Conservation (phyloP, 1,139 yeast species). For the Pneumocystis sp. region DNA sequence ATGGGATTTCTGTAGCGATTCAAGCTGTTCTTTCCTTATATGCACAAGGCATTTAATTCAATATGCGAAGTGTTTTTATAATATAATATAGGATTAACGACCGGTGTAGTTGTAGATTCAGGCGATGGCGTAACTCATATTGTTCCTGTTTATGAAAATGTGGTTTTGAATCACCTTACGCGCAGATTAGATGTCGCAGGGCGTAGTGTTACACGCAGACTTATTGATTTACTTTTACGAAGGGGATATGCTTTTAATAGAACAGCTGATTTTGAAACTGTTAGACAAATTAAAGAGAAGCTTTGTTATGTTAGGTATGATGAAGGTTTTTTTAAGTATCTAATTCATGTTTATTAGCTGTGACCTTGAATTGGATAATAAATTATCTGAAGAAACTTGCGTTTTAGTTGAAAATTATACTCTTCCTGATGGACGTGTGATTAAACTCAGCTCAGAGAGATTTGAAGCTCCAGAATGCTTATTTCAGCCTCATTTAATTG, state of each 20-base stretch:
- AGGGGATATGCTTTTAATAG: constrained; percentile 97
- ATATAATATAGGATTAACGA: constrained; percentile 35
- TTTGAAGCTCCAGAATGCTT: constrained; percentile 97
- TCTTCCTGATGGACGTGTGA: constrained; percentile 92
- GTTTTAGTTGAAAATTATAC: constrained; percentile 69
- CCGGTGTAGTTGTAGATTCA: constrained; percentile 98
- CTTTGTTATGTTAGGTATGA: constrained; percentile 53
- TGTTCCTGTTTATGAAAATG: constrained; percentile 95
- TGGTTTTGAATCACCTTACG: constrained; percentile 83
- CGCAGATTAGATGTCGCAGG: constrained; percentile 94
- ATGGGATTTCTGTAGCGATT: constrained; percentile 94
- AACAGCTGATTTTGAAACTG: constrained; percentile 97
- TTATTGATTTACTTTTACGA: constrained; percentile 76
- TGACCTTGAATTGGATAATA: constrained; percentile 78
- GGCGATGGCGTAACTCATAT: constrained; percentile 93
- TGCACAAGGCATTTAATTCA: constrained; percentile 54
- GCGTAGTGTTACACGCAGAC: constrained; percentile 88
- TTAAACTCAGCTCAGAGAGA: constrained; percentile 88
- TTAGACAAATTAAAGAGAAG: constrained; percentile 92
- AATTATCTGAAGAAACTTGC: constrained; percentile 83
- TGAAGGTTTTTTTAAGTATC: neutral
- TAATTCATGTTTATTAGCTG: constrained; percentile 33
- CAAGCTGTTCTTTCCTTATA: constrained; percentile 95
- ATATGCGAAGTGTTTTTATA: neutral
- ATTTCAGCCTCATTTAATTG: constrained; percentile 94